Evolutionary conservation across 1,284 basidiomycete genomes (phyloP).

Genomic region (Pholiota adiposa): DNA sequence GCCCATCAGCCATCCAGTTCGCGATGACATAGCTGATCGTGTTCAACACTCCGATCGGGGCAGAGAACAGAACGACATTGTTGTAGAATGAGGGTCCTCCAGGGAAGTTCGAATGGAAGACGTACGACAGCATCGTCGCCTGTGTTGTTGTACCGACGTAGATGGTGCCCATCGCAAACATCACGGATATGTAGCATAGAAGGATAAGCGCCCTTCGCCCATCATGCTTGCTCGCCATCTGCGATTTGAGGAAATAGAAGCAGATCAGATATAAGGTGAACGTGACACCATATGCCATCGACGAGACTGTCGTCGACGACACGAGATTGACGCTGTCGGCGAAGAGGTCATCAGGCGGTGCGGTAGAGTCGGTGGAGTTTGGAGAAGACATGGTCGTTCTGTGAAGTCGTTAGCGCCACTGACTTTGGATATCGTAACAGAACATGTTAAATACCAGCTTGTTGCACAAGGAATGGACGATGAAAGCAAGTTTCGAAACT

Average conservation of each 20-base stretch:
- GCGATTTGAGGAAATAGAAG: constrained; percentile 11
- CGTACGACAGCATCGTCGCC: constrained; percentile 11
- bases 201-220: constrained; percentile 6
- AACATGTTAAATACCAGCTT: background rate
- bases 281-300: constrained; percentile 10
- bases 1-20: constrained; percentile 12
- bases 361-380: background rate
- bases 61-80: constrained; percentile 11
- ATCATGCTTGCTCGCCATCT: constrained; percentile 4
- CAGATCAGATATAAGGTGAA: constrained; percentile 14
- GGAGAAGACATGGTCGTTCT: constrained; percentile 8
- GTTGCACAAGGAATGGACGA: no score
- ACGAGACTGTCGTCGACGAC: constrained; percentile 11
- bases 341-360: constrained; percentile 4
- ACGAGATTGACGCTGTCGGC: constrained; percentile 12
- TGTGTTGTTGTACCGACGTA: constrained; percentile 12
- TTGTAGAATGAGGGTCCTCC: constrained; percentile 13
- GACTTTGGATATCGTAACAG: background rate
- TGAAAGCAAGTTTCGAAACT: no score
- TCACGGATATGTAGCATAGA: constrained; percentile 9
- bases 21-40: constrained; percentile 13
- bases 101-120: constrained; percentile 8
- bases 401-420: background rate
- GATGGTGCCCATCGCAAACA: constrained; percentile 10
- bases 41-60: constrained; percentile 8